Evolutionary conservation across 2,329 filamentous ascomycete genomes (phyloP).

Genomic region (Ascosphaera apis): DNA sequence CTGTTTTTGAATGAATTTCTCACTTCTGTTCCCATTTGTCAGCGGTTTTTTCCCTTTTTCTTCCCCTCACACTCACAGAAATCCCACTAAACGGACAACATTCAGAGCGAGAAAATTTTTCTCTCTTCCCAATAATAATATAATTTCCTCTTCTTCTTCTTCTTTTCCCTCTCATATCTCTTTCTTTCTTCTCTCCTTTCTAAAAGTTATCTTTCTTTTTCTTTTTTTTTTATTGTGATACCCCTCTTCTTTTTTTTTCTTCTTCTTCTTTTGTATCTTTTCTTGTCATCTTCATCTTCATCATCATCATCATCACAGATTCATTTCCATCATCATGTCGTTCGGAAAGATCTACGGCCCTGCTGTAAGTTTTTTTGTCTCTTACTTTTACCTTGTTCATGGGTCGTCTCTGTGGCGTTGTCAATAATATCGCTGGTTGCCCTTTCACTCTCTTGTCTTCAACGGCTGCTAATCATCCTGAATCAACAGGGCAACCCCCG

Average conservation of each 20-base stretch:
- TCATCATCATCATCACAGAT: constrained; percentile 3
- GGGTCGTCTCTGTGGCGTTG: too few relatives aligned
- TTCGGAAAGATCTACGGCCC: constrained; percentile 96
- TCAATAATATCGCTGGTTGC: too few relatives aligned
- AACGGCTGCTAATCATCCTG: too few relatives aligned
- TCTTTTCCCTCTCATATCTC: constrained; percentile 6
- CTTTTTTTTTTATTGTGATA: not conserved
- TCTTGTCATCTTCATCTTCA: constrained; percentile 5
- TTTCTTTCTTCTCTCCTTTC: constrained; percentile 5
- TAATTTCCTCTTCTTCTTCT: too few relatives aligned
- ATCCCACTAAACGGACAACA: too few relatives aligned
- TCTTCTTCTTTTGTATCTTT: constrained; percentile 5
- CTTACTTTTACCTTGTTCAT: constrained; percentile 6
- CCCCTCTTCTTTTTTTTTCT: constrained; percentile 6
- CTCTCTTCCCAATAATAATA: too few relatives aligned
- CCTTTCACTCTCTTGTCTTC: too few relatives aligned
- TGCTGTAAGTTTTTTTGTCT: constrained; percentile 34
- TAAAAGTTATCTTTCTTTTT: not conserved
- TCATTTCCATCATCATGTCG: constrained; percentile 41
- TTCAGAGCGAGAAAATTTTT: too few relatives aligned
- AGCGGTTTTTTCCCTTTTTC: too few relatives aligned
- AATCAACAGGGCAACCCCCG: constrained; percentile 57
- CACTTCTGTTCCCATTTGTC: too few relatives aligned
- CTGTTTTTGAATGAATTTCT: too few relatives aligned
- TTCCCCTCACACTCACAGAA: too few relatives aligned